Conservation (phyloP, 75 land plant species). For the Picea sitchensis region DNA sequence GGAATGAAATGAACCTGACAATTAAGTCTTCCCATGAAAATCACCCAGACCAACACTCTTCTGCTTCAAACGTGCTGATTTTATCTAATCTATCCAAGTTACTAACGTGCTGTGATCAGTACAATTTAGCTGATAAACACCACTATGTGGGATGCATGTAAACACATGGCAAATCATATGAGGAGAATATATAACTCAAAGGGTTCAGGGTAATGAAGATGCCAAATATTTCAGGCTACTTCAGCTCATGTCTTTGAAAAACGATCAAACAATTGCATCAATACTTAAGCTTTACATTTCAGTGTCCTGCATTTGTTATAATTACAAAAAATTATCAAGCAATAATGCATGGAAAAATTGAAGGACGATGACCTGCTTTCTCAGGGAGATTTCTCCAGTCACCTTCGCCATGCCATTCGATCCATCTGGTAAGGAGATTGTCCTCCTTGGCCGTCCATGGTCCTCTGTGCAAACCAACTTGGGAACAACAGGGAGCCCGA, state of each 20-base stretch:
- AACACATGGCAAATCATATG: no score
- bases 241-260: no score
- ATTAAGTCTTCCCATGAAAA: not conserved
- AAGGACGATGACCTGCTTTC: not conserved
- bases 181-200: no score
- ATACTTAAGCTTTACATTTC: no score
- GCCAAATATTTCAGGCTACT: not conserved
- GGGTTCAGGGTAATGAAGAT: no score
- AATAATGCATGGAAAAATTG: no score
- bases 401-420: conserved; percentile 8
- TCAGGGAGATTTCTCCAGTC: not conserved
- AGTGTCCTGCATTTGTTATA: no score
- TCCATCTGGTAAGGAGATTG: conserved; percentile 14
- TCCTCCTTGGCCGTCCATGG: conserved; percentile 36
- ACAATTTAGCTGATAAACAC: no score
- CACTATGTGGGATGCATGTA: no score
- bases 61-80: not conserved
- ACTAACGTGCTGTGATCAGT: not conserved
- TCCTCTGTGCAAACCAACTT: conserved; percentile 22
- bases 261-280: no score
- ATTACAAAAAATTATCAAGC: not conserved
- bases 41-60: not conserved
- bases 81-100: not conserved
- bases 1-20: not conserved
- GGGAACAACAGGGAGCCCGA: conserved; percentile 14